Evolutionary conservation across 2,329 filamentous ascomycete species (phyloP).

Genomic region (Aspergillus pseudonomiae): DNA sequence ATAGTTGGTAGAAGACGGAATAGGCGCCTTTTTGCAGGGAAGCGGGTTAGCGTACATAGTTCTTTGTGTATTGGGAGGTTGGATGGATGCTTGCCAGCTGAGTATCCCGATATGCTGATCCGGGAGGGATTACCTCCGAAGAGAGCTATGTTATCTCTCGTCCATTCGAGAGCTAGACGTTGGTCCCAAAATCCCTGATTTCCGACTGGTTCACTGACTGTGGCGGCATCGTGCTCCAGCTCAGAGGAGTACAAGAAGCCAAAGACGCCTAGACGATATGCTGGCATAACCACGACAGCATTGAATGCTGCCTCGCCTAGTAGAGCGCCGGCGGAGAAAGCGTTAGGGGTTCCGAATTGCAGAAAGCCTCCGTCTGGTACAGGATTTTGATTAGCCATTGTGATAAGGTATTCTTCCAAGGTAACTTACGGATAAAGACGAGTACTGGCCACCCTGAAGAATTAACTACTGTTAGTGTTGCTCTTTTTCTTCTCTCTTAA

Average conservation of each 20-base stretch:
- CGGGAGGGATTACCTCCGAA: conserved; percentile 56
- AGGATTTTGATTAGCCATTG: neutral
- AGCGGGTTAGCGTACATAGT: neutral
- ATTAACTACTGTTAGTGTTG: neutral
- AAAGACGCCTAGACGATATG: conserved; percentile 60
- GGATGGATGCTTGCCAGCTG: conserved; percentile 45
- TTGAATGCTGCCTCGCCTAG: conserved; percentile 54
- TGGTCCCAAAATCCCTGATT: conserved; percentile 64
- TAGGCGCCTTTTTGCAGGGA: conserved; percentile 48
- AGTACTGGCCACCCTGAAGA: conserved; percentile 58
- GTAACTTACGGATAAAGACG: conserved; percentile 57
- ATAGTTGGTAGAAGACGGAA: conserved; percentile 60
- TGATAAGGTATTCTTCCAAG: neutral
- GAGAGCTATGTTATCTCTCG: conserved; percentile 52
- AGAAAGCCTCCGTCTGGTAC: conserved; percentile 58
- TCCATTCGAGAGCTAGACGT: conserved; percentile 59
- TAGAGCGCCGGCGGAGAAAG: conserved; percentile 48
- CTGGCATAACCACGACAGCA: conserved; percentile 58
- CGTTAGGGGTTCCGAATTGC: conserved; percentile 58
- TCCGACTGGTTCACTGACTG: conserved; percentile 41
- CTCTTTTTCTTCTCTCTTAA: neutral
- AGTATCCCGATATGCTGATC: conserved; percentile 60
- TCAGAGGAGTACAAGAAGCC: conserved; percentile 59
- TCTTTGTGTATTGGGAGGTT: neutral
- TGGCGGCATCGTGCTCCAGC: conserved; percentile 46